Evolutionary conservation across 768 basidiomycete species (phyloP), one percentile per base, ranked within the genome.

Genomic region (Tulasnella sp.): DNA sequence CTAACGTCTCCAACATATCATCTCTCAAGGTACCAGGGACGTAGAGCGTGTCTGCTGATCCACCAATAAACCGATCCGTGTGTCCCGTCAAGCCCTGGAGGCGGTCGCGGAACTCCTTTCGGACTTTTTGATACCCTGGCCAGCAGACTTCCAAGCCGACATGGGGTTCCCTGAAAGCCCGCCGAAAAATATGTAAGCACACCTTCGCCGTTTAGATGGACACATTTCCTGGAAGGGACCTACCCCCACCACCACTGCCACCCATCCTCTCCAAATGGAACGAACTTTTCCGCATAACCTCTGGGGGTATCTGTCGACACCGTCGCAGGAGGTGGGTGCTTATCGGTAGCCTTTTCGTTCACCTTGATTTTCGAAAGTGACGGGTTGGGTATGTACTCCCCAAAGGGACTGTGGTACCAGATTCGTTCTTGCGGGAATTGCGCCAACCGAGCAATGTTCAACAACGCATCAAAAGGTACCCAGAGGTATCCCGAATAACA

Each of bases 401-500:
- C 78, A 3, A 46, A 88, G 3, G 88, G 88, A 5, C 87, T 89
- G 81, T 89, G 88, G 80, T 88, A 89, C 87, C 89, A 89, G 80
- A 88, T 87, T 21, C 83, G 81, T 62, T 83, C 83, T 81, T 88
- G 88, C 81, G 88, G 82, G 80, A 89, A 89, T 77, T 85, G 85
- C 76, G 88, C 84, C 10, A 88, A 84, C 40, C 88, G 88, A 18
- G 88, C 88, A 58, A 89, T 82, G 78, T 89, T 89, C 74, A 89
- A 84, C 27, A 89, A 82, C 9, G 88, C 87, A 80, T 89, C 88
- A 79, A 89, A 89, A 21, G 89, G 88, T 52, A 86, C 88, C 88
- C 88, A 89, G 21, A 89, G 86, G 81, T 89, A 89, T 5, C 88
- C 88, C 40, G 87, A 84, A 81, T 89, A 89, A 81, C 88, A 89